Evolutionary conservation across 495 filamentous ascomycete species (phyloP), one percentile per base, ranked within the genome.

Genomic region (Schizothecium vesticola): DNA sequence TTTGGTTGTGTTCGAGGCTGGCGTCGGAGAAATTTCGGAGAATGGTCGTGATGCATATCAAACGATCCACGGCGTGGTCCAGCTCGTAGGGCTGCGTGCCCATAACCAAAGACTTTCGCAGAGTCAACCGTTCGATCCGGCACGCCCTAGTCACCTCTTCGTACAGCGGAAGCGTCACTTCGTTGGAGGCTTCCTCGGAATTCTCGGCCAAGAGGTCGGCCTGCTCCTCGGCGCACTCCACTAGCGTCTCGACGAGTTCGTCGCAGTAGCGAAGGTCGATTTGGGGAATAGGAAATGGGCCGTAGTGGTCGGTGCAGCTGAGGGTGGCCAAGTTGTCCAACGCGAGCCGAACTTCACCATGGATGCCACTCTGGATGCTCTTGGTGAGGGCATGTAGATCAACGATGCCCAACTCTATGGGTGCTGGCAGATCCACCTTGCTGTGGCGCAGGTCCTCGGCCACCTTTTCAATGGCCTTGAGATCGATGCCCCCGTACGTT

Each of bases 351-450:
- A 97, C 87, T 76, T 99, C 95, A 13, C 88, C 88, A 72, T 92
- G 86, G 63, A 99, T 91, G 3, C 94, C 95, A 67, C 91, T 96
- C 69, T 96, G 92, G n/a, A 99, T 82, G 73, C 92, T 91, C 84
- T 92, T 91, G 1, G 88, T 96, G 56, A 99, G 83, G n/a, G 94
- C 92, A 70, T 92, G 91, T 28, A 97, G 89, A 73, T 99, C 94
- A 65, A 99, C 89, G 19, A 91, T 81, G 12, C 95, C 95, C 29
- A 97, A 81, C 71, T 99, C 94, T 4, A 82, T 79, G n/a, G 91
- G 84, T 1, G 80, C 77, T 3, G 95, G 95, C 56, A 94, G 83
- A 69, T 88, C 89, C 1, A 92, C 92, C 72, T 87, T 90, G 70
- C 85, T 79, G 68, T 80, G 83, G 26, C 82, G 78, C 23, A 96